Evolutionary conservation across 208 protist genomes (phyloP).

Genomic region (Porcisia hertigi): DNA sequence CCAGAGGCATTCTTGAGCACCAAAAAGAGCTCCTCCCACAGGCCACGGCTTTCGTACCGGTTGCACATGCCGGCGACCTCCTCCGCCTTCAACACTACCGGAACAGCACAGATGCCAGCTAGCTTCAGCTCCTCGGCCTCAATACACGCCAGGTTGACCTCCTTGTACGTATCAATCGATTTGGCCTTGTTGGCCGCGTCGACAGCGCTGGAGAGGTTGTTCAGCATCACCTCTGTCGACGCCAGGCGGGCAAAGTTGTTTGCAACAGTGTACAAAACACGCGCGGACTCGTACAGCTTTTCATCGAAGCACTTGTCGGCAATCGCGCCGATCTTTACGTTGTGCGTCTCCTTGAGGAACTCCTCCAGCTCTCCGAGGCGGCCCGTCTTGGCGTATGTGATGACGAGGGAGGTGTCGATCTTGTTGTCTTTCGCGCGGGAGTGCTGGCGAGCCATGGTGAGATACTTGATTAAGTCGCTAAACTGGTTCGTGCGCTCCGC

Average conservation of each 20-base stretch:
- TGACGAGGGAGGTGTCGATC: conserved; percentile 99
- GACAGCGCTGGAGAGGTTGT: conserved; percentile 95
- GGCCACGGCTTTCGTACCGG: conserved; percentile 86
- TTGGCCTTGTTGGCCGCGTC: conserved; percentile 99
- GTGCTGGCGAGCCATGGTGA: conserved; percentile 97
- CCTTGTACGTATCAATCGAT: conserved; percentile 96
- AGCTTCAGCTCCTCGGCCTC: conserved; percentile 98
- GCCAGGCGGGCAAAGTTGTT: conserved; percentile 97
- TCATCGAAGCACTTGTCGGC: conserved; percentile 99
- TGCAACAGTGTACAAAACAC: conserved; percentile 97
- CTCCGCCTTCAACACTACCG: conserved; percentile 98
- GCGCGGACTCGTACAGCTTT: conserved; percentile 97
- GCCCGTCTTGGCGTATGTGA: conserved; percentile 96
- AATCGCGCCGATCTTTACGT: conserved; percentile 95
- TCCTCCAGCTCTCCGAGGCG: conserved; percentile 98
- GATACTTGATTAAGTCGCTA: conserved; percentile 97
- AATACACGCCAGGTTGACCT: conserved; percentile 97
- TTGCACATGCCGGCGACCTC: conserved; percentile 95
- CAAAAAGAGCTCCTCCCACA: conserved; percentile 96
- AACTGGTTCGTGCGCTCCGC: conserved; percentile 94
- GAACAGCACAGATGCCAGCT: conserved; percentile 97
- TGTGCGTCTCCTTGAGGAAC: conserved; percentile 98
- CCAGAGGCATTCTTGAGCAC: conserved; percentile 95
- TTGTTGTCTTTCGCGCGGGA: conserved; percentile 81
- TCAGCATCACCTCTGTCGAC: conserved; percentile 95